Base-by-base conservation (phyloP, 345 rosid genomes). In the Moricandia arvensis region DNA sequence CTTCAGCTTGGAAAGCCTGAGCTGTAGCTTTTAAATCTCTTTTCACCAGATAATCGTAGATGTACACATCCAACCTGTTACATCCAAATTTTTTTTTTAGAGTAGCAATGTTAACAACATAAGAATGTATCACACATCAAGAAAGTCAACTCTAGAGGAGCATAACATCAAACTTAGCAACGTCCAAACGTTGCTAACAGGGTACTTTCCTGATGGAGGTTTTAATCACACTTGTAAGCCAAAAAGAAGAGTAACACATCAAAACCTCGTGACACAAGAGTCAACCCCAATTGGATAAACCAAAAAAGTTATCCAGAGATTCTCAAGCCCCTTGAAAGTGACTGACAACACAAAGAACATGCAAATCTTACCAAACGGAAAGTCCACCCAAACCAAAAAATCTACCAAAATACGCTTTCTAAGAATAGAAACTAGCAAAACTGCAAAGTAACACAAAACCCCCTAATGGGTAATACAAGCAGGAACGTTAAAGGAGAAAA, bases 1-100 rank as follows among this genome's bases (percentile, higher is more conserved):
- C 97, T 86, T 92, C 99, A 24, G 93, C 88, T 82, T 89, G 97
- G 83, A 95, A 95, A 75, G 99, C 97, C 85, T 92, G 96, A 68
- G 99, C 99, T 66, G 97, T 87, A 68, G 93, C 93, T 87, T 95
- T 95, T 72, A 95, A 79, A 76, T 92, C 99, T 71, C 97, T 85
- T 84, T 95, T 95, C 54, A 95, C 97, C 59, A 95, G 81, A 80
- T 95, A 95, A 86, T 95, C 99, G 74, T 95, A 88, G 84, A 95
- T 95, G 77, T 95, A 95, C 61, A 95, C 99, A 83, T 95, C 99
- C 65, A 95, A 84, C 99, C 97, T 95, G 86, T 75, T 45, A 59
- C 76, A 72, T 33, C 11, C 61, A 51, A n/a, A n/a, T n/a, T n/a
- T n/a, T n/a, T n/a, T n/a, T n/a, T 12, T 21, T 11, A 1, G 4